Evolutionary conservation across 768 basidiomycete genomes (phyloP).

Genomic region (Clathrus columnatus): DNA sequence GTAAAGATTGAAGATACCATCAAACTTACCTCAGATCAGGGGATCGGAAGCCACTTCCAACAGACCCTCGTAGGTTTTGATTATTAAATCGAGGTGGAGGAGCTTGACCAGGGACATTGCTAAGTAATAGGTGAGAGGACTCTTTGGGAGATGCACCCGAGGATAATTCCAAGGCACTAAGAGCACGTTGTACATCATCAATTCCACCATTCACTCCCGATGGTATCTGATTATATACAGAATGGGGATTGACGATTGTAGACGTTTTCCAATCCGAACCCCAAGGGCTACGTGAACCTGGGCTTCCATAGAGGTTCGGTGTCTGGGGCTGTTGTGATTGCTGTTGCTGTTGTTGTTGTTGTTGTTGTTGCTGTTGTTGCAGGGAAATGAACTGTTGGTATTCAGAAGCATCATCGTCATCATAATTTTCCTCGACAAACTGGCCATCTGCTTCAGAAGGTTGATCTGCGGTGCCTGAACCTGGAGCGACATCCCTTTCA

Average conservation of each 20-base stretch:
- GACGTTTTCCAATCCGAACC: neutral
- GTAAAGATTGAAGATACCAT: neutral
- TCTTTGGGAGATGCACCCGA: constrained; percentile 2
- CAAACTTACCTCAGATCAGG: constrained; percentile 3
- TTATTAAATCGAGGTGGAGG: constrained; percentile 67
- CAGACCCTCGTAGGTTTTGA: constrained; percentile 23
- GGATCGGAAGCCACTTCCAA: neutral
- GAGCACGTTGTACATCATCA: constrained; percentile 70
- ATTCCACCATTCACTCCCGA: constrained; percentile 29
- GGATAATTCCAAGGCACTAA: constrained; percentile 57
- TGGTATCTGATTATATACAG: constrained; percentile 5
- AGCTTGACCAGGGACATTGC: constrained; percentile 32
- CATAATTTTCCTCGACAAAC: constrained; percentile 25
- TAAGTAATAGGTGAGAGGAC: constrained; percentile 3
- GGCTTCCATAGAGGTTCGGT: neutral
- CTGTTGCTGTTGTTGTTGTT: constrained; percentile 12
- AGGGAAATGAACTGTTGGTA: constrained; percentile 31
- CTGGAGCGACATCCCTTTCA: neutral
- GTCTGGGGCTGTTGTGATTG: constrained; percentile 23
- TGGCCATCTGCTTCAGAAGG: constrained; percentile 32
- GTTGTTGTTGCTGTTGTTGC: constrained; percentile 22
- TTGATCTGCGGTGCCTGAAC: constrained; percentile 30
- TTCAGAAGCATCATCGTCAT: constrained; percentile 50
- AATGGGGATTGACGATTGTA: neutral
- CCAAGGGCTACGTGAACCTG: constrained; percentile 3